These are phyloP conservation scores for Boletus sp. DNA, from an alignment of 768 basidiomycete genomes.

Conservation along the genomic window DNA sequence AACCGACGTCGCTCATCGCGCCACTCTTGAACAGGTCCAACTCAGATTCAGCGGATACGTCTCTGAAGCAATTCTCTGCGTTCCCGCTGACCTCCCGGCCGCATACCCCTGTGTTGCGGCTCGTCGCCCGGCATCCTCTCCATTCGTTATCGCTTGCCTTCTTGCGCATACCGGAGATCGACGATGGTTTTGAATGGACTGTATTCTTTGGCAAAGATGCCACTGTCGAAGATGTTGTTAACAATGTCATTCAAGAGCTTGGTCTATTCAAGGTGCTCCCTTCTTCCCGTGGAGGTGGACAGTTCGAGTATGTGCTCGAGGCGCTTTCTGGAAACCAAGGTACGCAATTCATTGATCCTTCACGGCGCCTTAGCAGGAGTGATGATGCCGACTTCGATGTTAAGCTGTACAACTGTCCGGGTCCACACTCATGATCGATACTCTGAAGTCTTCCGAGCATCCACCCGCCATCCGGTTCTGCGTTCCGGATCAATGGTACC, in stretches of 20 bases:
- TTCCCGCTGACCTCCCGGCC: slow-evolving; percentile 68
- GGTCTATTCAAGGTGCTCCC: slow-evolving; percentile 66
- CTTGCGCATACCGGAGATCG: slow-evolving; percentile 70
- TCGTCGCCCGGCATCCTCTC: slow-evolving; percentile 66
- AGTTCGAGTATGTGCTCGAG: slow-evolving; percentile 71
- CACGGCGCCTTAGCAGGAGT: too few species aligned
- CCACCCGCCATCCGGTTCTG: slow-evolving; percentile 50
- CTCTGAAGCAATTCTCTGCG: slow-evolving; percentile 59
- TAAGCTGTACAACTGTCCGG: slow-evolving; percentile 14
- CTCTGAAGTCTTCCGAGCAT: slow-evolving; percentile 8
- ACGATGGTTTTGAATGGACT: slow-evolving; percentile 67
- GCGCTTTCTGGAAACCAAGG: slow-evolving; percentile 51
- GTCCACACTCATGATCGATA: slow-evolving; percentile 14
- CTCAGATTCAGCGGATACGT: slow-evolving; percentile 21
- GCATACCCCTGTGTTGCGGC: slow-evolving; percentile 60
- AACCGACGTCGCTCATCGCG: slow-evolving; percentile 43
- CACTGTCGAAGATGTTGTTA: slow-evolving; percentile 54
- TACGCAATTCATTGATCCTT: slow-evolving; percentile 31
- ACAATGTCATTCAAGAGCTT: slow-evolving; percentile 54
- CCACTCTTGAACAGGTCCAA: slow-evolving; percentile 47
- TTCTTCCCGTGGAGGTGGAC: slow-evolving; percentile 59
- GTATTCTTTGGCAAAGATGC: slow-evolving; percentile 59
- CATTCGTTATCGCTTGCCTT: slow-evolving; percentile 55
- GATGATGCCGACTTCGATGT: neutral
- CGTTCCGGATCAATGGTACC: slow-evolving; percentile 79